Percentiles rank a stretch among this genome's conserved stretches.
These are phyloP conservation scores for Exophiala viscosa DNA, from an alignment of 2,329 filamentous ascomycete species.

Conservation along the genomic window DNA sequence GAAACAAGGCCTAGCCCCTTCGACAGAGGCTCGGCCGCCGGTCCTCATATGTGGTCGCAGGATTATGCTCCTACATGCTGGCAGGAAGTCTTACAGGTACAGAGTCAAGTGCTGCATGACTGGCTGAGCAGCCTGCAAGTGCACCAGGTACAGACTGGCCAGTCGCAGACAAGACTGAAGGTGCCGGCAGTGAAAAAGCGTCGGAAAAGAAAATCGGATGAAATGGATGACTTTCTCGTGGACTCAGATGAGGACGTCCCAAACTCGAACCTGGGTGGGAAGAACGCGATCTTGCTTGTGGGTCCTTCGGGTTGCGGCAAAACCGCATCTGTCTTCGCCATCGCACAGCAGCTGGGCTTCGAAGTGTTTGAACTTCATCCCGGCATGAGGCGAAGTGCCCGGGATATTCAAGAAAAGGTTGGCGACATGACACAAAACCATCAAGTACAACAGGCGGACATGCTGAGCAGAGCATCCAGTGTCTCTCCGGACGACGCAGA, in stretches of 20 bases:
- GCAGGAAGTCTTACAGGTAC: slow-evolving; percentile 69
- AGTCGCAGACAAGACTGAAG: slow-evolving; percentile 25
- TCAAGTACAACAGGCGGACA: slow-evolving; percentile 58
- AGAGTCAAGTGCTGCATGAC: slow-evolving; percentile 71
- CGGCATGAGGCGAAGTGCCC: slow-evolving; percentile 76
- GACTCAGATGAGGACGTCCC: slow-evolving; percentile 73
- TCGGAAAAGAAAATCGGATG: slow-evolving; percentile 61
- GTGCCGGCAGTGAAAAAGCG: slow-evolving; percentile 50
- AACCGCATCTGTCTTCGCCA: slow-evolving; percentile 85
- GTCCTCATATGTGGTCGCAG: slow-evolving; percentile 64
- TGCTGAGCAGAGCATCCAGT: slow-evolving; percentile 22
- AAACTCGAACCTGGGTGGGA: slow-evolving; percentile 45
- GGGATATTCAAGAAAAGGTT: slow-evolving; percentile 84
- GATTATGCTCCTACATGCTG: slow-evolving; percentile 76
- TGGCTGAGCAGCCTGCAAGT: slow-evolving; percentile 79
- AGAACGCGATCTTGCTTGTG: slow-evolving; percentile 81
- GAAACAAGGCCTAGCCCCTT: slow-evolving; percentile 67
- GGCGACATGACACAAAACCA: slow-evolving; percentile 98
- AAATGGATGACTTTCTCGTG: slow-evolving; percentile 75
- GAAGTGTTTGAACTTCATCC: slow-evolving; percentile 95
- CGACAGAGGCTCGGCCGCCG: slow-evolving; percentile 72
- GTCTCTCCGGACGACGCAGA: slow-evolving; percentile 13
- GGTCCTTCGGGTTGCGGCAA: slow-evolving; percentile 90
- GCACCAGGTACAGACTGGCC: slow-evolving; percentile 66
- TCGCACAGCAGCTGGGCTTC: slow-evolving; percentile 85